Evolutionary conservation across 1,139 yeast genomes (phyloP), one percentile per base, ranked within the genome.

Genomic region (Debaryomycetaceae sp.): DNA sequence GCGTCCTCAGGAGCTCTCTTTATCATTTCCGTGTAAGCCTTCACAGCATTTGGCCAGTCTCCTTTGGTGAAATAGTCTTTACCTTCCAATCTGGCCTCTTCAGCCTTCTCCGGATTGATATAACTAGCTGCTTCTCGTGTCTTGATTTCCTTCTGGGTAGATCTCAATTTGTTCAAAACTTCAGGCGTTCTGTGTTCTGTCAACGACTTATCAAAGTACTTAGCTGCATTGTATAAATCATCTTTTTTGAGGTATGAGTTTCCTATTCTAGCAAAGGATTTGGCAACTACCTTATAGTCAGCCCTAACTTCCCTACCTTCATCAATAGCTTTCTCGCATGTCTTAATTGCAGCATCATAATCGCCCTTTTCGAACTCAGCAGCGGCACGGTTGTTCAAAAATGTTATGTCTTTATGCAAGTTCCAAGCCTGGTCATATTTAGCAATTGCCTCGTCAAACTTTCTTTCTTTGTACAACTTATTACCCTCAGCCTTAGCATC

Each of bases 181-280:
- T 91, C 98, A 13, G 99, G 96, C 24, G 96, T 89, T 73, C 99
- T 85, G 70, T 90, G 97, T 73, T 95, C 99, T 38, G 99, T 95
- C 60, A 95, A 78, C 1, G 98, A 87, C 68, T 87, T 89, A 70
- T 91, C 95, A 62, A 87, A 93, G 63, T 62, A 80, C 59, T 83
- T 86, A 50, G 83, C 85, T 6, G 99, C 97, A 45, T 77, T 74
- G 49, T 76, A 70, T 58, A 85, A 75, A 51, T 93, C 87, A 48
- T 81, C 86, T 63, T 79, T 72, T 70, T 93, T 93, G 62, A 82
- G 71, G 68, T 88, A 88, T 35, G 84, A 70, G 63, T 81, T 85
- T 65, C 98, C 99, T 50, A 90, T 78, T 69, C 99, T 85, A 24
- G 95, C 93, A 64, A 88, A 87, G 1, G 98, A 85, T 70, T 93